Percentiles rank a stretch among this genome's conserved stretches.
Conservation (phyloP, 208 protist species). For the Acanthamoeba culbertsoni region DNA sequence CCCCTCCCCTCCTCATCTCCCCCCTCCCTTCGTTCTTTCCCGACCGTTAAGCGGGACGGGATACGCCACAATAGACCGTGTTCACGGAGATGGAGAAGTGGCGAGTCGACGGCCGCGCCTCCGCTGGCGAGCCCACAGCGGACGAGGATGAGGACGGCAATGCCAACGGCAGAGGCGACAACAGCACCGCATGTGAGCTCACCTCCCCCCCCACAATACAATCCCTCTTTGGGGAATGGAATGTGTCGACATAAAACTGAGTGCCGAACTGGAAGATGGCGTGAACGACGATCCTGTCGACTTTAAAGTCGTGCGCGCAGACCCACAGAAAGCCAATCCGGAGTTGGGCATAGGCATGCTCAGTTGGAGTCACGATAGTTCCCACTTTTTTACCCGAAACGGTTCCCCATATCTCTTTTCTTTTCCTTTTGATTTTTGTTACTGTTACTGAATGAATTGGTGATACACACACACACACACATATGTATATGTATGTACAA, state of each 20-base stretch:
- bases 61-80: neutral
- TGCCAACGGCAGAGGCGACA: neutral
- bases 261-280: neutral
- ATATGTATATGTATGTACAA: too few species aligned
- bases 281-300: neutral
- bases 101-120: neutral
- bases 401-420: neutral
- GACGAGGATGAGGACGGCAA: neutral
- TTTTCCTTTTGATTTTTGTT: too few species aligned
- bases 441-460: too few species aligned
- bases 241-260: neutral
- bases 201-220: too few species aligned
- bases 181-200: neutral
- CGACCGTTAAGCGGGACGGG: too few species aligned
- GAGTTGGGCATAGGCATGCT: conserved; percentile 33
- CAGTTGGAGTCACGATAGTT: neutral
- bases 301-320: neutral
- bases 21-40: neutral
- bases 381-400: conserved; percentile 14
- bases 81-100: neutral
- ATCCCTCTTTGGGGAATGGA: neutral
- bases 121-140: neutral
- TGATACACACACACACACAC: too few species aligned
- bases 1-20: neutral
- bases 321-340: neutral